Percentiles rank a stretch among this genome's conserved stretches.
phyloP scores from a whole-genome alignment of 257 asterid species.

The Lycium ferocissimum region DNA sequence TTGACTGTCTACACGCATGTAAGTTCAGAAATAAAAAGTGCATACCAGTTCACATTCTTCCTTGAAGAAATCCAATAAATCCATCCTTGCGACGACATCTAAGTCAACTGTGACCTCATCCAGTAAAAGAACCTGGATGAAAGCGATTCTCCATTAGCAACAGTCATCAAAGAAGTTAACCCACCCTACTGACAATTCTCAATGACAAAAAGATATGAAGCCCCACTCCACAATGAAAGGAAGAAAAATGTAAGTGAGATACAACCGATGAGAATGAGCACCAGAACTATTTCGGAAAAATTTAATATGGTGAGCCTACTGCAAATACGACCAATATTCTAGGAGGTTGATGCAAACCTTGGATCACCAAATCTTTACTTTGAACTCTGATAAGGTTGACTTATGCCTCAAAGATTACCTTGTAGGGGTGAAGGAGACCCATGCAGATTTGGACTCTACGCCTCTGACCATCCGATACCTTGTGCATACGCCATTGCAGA shows the following conservation, averaged over 20 bases:
- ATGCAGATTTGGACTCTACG: slow-evolving; percentile 97
- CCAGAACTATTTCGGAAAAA: background rate
- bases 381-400: background rate
- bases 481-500: slow-evolving; percentile 96
- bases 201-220: background rate
- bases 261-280: background rate
- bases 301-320: background rate
- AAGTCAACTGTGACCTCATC: slow-evolving; percentile 98
- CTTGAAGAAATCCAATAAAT: slow-evolving; percentile 81
- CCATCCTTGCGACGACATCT: slow-evolving; percentile 98
- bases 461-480: slow-evolving; percentile 98
- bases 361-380: background rate
- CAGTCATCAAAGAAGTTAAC: slow-evolving; percentile 5
- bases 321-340: background rate
- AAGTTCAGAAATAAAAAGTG: background rate
- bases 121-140: slow-evolving; percentile 82
- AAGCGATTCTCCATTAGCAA: slow-evolving; percentile 15
- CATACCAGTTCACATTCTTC: slow-evolving; percentile 93
- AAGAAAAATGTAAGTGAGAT: slow-evolving; percentile 8
- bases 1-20: background rate
- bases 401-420: slow-evolving; percentile 48
- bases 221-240: background rate
- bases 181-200: background rate
- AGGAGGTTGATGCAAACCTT: slow-evolving; percentile 7
- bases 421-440: slow-evolving; percentile 97